Conservation (phyloP, 2,329 filamentous ascomycete species). For the Laburnicola sp. region DNA sequence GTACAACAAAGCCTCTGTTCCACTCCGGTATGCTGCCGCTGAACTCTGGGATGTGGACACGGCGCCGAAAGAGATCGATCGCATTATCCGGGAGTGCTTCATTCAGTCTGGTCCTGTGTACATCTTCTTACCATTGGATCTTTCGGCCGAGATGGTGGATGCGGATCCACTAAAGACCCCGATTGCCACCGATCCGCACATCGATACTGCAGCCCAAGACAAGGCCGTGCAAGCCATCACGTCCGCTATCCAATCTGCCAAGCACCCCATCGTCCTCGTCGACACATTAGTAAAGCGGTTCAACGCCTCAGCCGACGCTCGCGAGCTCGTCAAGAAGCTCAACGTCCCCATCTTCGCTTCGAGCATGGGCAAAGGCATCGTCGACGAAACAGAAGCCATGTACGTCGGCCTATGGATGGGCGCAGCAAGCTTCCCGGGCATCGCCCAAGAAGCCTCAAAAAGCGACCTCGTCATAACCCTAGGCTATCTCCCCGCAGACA, state of each 20-base stretch:
- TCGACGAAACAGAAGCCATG: slow-evolving; percentile 47
- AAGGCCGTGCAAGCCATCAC: slow-evolving; percentile 42
- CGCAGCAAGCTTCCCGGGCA: slow-evolving; percentile 41
- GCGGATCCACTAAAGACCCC: slow-evolving; percentile 41
- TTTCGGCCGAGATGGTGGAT: slow-evolving; percentile 44
- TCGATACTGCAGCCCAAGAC: slow-evolving; percentile 31
- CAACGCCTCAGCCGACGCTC: slow-evolving; percentile 39
- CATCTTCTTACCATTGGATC: slow-evolving; percentile 50
- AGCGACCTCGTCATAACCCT: slow-evolving; percentile 46
- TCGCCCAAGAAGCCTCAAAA: slow-evolving; percentile 40
- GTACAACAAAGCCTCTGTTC: slow-evolving; percentile 47
- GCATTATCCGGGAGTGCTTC: slow-evolving; percentile 49
- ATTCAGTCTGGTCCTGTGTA: slow-evolving; percentile 50
- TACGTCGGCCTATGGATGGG: slow-evolving; percentile 51
- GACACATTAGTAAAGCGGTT: slow-evolving; percentile 48
- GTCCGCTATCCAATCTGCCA: slow-evolving; percentile 35
- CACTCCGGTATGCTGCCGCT: slow-evolving; percentile 45
- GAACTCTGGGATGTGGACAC: slow-evolving; percentile 46
- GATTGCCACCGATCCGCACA: slow-evolving; percentile 38
- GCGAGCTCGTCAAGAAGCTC: slow-evolving; percentile 40
- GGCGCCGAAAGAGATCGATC: slow-evolving; percentile 49
- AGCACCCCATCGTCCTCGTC: slow-evolving; percentile 45
- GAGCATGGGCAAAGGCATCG: slow-evolving; percentile 49
- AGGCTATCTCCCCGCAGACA: slow-evolving; percentile 48
- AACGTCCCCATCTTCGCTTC: slow-evolving; percentile 45